Conservation (phyloP, 1,139 yeast genomes). For the Saccharomycopsis hybrid region DNA sequence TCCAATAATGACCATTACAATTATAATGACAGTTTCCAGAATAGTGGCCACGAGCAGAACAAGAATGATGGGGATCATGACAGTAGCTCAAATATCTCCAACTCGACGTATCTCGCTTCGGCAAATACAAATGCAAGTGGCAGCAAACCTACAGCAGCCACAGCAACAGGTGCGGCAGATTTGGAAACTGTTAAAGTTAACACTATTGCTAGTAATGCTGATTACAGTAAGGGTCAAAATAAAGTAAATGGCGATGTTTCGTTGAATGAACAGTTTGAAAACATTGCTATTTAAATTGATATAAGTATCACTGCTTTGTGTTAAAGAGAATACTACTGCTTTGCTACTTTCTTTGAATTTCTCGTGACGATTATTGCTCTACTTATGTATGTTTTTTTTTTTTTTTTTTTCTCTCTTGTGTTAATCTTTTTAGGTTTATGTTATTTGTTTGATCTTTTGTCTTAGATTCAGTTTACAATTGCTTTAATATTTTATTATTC, state of each 20-base stretch:
- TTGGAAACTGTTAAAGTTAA: background rate
- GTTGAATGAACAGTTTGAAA: constrained; percentile 22
- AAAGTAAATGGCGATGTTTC: background rate
- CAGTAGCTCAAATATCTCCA: background rate
- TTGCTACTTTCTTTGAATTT: too few relatives aligned
- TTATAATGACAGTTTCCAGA: too few relatives aligned
- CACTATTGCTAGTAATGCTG: background rate
- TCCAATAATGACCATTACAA: background rate
- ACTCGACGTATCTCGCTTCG: background rate
- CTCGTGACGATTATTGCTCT: background rate
- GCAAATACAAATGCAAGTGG: too few relatives aligned
- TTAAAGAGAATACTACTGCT: background rate
- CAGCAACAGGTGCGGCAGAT: background rate
- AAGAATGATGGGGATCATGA: background rate
- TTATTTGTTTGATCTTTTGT: background rate
- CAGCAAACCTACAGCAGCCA: background rate
- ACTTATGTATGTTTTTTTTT: too few relatives aligned
- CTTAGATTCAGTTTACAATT: background rate
- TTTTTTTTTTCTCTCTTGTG: too few relatives aligned
- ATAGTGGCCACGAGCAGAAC: too few relatives aligned
- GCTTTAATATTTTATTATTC: too few relatives aligned
- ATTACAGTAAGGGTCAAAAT: background rate
- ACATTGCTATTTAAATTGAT: constrained; percentile 25
- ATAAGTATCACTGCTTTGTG: background rate
- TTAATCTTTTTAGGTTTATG: background rate